Evolutionary conservation across 306 rosid genomes (phyloP).

Genomic region (Vigna mungo): DNA sequence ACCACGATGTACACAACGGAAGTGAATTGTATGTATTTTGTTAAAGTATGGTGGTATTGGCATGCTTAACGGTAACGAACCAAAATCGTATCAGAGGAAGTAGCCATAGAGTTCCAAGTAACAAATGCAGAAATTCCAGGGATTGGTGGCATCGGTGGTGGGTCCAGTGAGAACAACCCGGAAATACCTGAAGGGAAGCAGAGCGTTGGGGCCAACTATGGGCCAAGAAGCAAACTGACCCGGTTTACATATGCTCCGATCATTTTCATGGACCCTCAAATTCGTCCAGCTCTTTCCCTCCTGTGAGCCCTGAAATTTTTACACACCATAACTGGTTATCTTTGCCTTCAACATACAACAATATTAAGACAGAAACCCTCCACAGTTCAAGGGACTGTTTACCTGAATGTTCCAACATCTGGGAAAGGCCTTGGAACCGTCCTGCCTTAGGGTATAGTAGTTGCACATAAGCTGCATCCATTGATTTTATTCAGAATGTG

Average conservation of each 20-base stretch:
- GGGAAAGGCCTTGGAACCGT: conserved; percentile 84
- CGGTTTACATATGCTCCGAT: conserved; percentile 74
- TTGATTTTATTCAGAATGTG: conserved; percentile 36
- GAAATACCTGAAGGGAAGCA: conserved; percentile 80
- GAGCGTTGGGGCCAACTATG: conserved; percentile 69
- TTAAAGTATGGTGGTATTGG: conserved; percentile 2
- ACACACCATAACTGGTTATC: conserved; percentile 3
- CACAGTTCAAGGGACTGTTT: conserved; percentile 18
- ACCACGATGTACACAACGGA: conserved; percentile 14
- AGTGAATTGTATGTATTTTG: not conserved
- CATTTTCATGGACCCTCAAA: conserved; percentile 82
- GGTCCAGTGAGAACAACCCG: conserved; percentile 74
- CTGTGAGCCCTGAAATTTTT: conserved; percentile 67
- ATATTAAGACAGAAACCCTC: not conserved
- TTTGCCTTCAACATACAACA: not conserved
- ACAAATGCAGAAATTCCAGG: conserved; percentile 82
- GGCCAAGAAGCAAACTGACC: conserved; percentile 98
- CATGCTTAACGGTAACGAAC: not conserved
- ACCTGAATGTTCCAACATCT: conserved; percentile 94
- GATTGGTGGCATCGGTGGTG: conserved; percentile 71
- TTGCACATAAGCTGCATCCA: conserved; percentile 89
- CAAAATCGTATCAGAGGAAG: conserved; percentile 58
- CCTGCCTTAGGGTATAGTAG: conserved; percentile 87
- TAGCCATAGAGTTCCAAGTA: conserved; percentile 85
- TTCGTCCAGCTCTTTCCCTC: conserved; percentile 90